phyloP scores from a whole-genome alignment of 2,329 filamentous ascomycete genomes.

The Aspergillus amoenus region DNA sequence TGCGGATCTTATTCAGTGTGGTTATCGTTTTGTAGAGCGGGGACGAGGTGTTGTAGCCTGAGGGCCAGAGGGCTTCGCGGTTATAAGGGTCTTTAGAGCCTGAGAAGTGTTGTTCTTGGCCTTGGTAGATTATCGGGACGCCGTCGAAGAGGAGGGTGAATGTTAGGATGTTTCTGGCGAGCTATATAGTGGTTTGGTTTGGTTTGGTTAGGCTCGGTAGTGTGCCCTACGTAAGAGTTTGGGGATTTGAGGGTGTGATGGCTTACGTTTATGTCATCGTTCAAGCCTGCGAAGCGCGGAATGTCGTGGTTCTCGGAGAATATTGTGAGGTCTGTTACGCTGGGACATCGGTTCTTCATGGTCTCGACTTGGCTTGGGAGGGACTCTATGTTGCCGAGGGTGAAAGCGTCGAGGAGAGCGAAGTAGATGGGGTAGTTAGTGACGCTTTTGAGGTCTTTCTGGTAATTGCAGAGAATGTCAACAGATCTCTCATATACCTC shows the following conservation, averaged over 20 bases:
- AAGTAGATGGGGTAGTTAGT: constrained; percentile 49
- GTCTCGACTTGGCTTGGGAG: constrained; percentile 25
- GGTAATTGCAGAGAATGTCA: constrained; percentile 42
- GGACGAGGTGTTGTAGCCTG: constrained; percentile 44
- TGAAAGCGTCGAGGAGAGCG: constrained; percentile 36
- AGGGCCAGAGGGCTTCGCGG: constrained; percentile 58
- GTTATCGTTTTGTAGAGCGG: constrained; percentile 40
- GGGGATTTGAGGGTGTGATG: not conserved
- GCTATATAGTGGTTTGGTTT: constrained; percentile 16
- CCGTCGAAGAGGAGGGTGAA: constrained; percentile 62
- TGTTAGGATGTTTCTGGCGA: constrained; percentile 61
- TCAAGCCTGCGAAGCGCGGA: constrained; percentile 53
- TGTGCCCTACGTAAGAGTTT: not conserved
- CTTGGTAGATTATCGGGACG: constrained; percentile 65
- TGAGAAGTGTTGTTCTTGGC: constrained; percentile 62
- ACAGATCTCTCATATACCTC: constrained; percentile 45
- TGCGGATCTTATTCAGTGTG: constrained; percentile 45
- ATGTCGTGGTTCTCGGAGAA: constrained; percentile 64
- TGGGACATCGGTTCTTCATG: constrained; percentile 29
- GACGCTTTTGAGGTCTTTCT: constrained; percentile 44
- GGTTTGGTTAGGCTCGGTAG: not conserved
- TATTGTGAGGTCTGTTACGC: constrained; percentile 49
- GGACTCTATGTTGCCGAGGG: constrained; percentile 29
- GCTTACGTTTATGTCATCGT: constrained; percentile 46
- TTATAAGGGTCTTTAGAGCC: constrained; percentile 49